Base-by-base conservation (phyloP, 176 grass and related monocot genomes). In the Stipa capillata region DNA sequence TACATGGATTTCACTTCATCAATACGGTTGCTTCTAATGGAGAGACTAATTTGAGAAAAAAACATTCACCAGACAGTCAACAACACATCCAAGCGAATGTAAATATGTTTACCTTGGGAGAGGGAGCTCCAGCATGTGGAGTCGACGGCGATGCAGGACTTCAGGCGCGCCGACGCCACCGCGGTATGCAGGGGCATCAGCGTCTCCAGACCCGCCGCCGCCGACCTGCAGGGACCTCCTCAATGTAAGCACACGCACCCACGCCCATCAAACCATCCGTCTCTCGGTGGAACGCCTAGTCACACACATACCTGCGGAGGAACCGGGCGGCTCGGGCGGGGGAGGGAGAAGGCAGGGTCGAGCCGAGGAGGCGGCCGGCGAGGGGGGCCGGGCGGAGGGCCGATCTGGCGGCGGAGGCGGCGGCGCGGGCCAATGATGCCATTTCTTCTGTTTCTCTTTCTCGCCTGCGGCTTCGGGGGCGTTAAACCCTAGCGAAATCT, bases 151-250 rank as follows among this genome's bases (percentile, higher is more conserved):
- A 87, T 61, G 74, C 59, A 93, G 28, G 91, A 93, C n/a, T 66
- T 82, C 16, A 93, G 69, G 44, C 82, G 74, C 24, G 81, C 80
- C 21, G 60, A 75, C 5, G 82, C 82, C 78, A 90, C 58, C 40
- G 84, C 85, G 53, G 61, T 93, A 63, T 88, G 91, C 21, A 93
- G 78, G 36, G 87, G 69, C 82, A 88, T 77, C 74, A 85, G 27
- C 8, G 82, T 85, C 20, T 61, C 87, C 16, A 79, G 47, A 0
- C 47, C 74, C 15, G 56, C 73, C 65, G 56, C 73, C 11, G 74
- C 47, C 11, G 80, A 65, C 80, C 85, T 88, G 80, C 73, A 83
- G 12, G 39, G 27, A 14, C 50, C n/a, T n/a, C 0, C 12, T 11
- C n/a, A 5, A 32, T 3, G 12, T 83, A 4, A 87, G 79, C 55